phyloP scores from a whole-genome alignment of 768 basidiomycete genomes.

The Sistotremastrum suecicum region DNA sequence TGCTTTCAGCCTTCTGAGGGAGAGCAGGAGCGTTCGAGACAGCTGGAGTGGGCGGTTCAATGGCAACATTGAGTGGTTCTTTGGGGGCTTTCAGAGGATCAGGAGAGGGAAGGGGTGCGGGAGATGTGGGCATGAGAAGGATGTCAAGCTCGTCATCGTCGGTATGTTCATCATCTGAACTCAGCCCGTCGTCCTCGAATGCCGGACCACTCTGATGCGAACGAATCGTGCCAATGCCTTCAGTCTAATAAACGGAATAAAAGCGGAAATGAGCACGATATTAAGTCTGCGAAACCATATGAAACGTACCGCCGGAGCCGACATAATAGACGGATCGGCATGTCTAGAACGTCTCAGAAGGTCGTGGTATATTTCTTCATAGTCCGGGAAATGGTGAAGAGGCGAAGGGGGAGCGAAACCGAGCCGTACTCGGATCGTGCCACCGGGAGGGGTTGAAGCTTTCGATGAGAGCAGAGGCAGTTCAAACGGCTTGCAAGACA shows the following conservation, averaged over 20 bases:
- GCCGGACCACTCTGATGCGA: constrained; percentile 39
- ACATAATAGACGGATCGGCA: constrained; percentile 39
- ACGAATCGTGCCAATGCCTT: constrained; percentile 74
- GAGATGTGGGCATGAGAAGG: constrained; percentile 1
- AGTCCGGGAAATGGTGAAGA: constrained; percentile 29
- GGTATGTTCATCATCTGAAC: constrained; percentile 26
- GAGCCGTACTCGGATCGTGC: constrained; percentile 44
- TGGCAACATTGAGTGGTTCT: constrained; percentile 9
- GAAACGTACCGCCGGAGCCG: constrained; percentile 58
- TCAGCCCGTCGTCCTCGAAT: constrained; percentile 69
- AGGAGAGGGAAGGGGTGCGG: constrained; percentile 13
- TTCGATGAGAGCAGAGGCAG: constrained; percentile 34
- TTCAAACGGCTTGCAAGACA: constrained; percentile 28
- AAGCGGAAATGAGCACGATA: background rate
- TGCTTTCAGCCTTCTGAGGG: background rate
- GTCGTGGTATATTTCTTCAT: constrained; percentile 47
- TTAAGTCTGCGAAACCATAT: background rate
- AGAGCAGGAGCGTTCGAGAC: background rate
- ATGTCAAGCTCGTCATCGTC: constrained; percentile 13
- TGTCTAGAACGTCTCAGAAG: constrained; percentile 50
- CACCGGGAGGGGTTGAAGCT: constrained; percentile 30
- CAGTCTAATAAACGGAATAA: constrained; percentile 36
- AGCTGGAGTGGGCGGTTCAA: constrained; percentile 8
- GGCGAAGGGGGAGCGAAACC: constrained; percentile 39
- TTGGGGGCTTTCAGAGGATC: constrained; percentile 12